Base-by-base conservation (phyloP, 805 yeast genomes). In the Cyberlindnera sargentensis region DNA sequence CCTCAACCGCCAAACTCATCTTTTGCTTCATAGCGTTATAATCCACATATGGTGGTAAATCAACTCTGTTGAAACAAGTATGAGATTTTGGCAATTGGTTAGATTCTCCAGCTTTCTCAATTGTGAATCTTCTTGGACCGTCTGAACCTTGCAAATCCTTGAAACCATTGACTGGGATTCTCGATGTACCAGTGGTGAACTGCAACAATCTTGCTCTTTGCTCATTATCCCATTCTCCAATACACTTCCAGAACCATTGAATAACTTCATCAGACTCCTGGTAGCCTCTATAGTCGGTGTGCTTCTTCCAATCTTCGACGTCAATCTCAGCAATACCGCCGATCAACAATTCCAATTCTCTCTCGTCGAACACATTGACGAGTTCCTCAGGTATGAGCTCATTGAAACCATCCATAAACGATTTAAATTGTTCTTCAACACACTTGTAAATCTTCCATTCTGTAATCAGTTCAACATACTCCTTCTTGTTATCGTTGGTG, bases 311-410 rank as follows among this genome's bases (percentile, higher is more conserved):
- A 71, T 93, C 99, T 52, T 90, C 97, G 46, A 91, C 85, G 65
- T 93, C 99, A 58, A 93, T 91, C 59, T 93, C 99, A 2, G 97
- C 93, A 60, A 93, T 81, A 65, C 99, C 99, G 64, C 99, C 99
- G 66, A 93, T 93, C 61, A 93, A 76, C 62, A 93, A 72, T 72
- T 93, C 99, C 51, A 93, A 71, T 68, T 93, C 99, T 65, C 97
- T 83, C 70, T 93, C 99, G 67, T 93, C 99, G 63, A 93, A 93
- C 36, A 93, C 99, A 53, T 86, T 88, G 44, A 93, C 95, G 48
- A 93, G 71, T 63, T 93, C 99, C 67, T 90, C 96, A 29, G 99
- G 99, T 49, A 93, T 88, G 59, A 93, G 76, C 65, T 93, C 99
- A 65, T 91, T 89, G 76, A 93, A 93, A 20, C 99, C 99, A 61